A percentile compares a stretch with the other conserved stretches of the same genome.
phyloP scores from a whole-genome alignment of 768 basidiomycete genomes.

The Tricholoma sp. region DNA sequence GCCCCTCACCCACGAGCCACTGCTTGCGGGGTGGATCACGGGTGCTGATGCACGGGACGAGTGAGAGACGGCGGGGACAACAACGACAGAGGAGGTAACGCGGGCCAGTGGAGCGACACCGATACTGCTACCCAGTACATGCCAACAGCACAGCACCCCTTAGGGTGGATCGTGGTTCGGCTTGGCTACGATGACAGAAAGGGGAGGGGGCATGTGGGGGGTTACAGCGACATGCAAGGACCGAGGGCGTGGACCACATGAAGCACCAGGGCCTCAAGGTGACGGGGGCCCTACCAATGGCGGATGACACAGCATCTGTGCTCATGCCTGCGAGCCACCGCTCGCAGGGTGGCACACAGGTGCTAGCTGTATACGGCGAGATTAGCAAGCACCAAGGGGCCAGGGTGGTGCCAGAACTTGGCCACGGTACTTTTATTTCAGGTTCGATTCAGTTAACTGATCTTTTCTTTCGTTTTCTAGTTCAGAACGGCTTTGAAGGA shows the following conservation, averaged over 20 bases:
- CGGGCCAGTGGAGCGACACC: no score
- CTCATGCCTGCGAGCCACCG: background rate
- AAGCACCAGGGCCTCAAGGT: background rate
- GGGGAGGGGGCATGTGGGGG: background rate
- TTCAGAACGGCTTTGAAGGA: background rate
- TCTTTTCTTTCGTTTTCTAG: background rate
- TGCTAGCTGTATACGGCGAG: background rate
- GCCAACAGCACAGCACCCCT: no score
- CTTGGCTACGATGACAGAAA: background rate
- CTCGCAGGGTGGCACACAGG: background rate
- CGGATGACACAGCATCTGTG: background rate
- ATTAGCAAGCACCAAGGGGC: background rate
- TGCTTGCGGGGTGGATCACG: no score
- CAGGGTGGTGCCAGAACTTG: background rate
- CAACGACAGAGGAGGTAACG: no score
- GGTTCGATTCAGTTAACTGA: background rate
- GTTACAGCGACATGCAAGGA: background rate
- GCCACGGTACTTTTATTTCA: background rate
- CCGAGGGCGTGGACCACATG: background rate
- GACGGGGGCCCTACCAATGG: background rate
- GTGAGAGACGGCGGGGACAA: no score
- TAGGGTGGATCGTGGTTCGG: background rate
- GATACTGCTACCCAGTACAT: no score
- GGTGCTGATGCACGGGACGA: no score
- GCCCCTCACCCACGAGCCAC: no score